Evolutionary conservation across 495 filamentous ascomycete species (phyloP).

Genomic region (Penicillium robsamsonii): DNA sequence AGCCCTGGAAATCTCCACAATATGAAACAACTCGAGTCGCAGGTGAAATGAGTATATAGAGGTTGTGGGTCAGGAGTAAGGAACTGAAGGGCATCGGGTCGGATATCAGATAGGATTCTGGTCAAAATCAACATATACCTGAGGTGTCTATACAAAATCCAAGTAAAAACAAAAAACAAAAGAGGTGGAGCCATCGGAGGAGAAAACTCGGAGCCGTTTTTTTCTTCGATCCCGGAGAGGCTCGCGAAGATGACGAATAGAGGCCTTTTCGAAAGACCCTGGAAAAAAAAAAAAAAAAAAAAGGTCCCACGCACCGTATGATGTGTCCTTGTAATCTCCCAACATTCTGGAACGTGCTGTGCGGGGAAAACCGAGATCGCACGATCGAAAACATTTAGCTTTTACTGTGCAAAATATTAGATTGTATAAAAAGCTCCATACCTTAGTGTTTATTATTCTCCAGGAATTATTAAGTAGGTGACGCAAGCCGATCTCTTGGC

Average conservation of each 20-base stretch:
- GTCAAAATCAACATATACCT: too few relatives aligned
- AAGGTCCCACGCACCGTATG: not conserved
- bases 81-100: not conserved
- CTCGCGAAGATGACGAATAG: conserved; percentile 16
- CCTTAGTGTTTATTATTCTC: too few relatives aligned
- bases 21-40: conserved; percentile 30
- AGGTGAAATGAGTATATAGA: conserved; percentile 12
- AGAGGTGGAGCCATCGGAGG: conserved; percentile 8
- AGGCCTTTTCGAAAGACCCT: not conserved
- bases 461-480: conserved; percentile 9
- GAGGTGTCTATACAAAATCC: too few relatives aligned
- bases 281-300: not conserved
- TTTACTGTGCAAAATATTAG: too few relatives aligned
- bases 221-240: conserved; percentile 17
- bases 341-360: conserved; percentile 12
- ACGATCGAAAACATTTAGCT: conserved; percentile 12
- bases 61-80: not conserved
- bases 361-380: conserved; percentile 17
- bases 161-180: too few relatives aligned
- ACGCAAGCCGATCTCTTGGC: conserved; percentile 31
- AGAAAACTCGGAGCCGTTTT: conserved; percentile 34
- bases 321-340: not conserved
- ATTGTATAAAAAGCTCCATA: too few relatives aligned
- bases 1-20: conserved; percentile 16
- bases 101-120: not conserved